Conservation (phyloP, 208 protist species). For the Leishmania tarentolae region DNA sequence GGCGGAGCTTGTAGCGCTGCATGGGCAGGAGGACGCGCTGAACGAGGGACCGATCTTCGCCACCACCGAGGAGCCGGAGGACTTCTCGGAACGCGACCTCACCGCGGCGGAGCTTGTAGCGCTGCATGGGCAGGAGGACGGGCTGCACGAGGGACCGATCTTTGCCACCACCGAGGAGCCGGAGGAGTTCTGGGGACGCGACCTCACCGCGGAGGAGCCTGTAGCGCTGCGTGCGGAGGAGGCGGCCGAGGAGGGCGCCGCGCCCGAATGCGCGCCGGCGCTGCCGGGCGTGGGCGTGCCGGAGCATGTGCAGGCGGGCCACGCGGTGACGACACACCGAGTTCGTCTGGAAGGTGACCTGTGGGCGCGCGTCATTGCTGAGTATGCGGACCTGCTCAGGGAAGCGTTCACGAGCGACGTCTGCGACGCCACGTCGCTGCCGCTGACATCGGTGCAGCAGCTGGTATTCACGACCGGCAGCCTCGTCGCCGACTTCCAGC, state of each 20-base stretch:
- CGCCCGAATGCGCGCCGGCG: not conserved
- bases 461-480: constrained; percentile 27
- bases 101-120: too few species aligned
- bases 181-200: too few species aligned
- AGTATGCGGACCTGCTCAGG: constrained; percentile 30
- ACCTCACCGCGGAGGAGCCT: not conserved
- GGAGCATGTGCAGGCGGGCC: not conserved
- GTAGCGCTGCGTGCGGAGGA: not conserved
- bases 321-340: constrained; percentile 34
- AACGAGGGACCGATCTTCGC: too few species aligned
- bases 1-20: too few species aligned
- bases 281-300: not conserved
- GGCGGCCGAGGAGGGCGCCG: too few species aligned
- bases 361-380: constrained; percentile 38
- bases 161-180: too few species aligned
- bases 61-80: too few species aligned
- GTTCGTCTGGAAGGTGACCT: constrained; percentile 44
- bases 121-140: too few species aligned
- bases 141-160: too few species aligned
- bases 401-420: constrained; percentile 48
- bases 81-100: too few species aligned
- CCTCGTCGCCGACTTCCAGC: constrained; percentile 29
- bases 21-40: too few species aligned
- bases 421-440: constrained; percentile 27
- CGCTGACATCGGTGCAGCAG: constrained; percentile 2